These are phyloP conservation scores for Xylaria scruposa DNA, from an alignment of 495 filamentous ascomycete species.

Conservation along the genomic window DNA sequence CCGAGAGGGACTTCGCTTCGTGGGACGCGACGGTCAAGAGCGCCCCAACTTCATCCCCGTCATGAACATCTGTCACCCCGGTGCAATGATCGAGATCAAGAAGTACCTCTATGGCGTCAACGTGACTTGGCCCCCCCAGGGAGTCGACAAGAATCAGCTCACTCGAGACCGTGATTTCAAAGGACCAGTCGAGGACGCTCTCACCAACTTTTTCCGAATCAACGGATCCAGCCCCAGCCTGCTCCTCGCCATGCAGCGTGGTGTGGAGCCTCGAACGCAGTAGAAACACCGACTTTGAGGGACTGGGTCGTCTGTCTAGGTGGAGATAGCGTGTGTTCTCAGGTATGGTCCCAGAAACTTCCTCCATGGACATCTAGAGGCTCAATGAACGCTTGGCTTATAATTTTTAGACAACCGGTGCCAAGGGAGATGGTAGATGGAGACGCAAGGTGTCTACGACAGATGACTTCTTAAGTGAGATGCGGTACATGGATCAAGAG, in stretches of 20 bases:
- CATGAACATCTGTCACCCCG: not conserved
- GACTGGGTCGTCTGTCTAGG: not conserved
- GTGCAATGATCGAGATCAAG: conserved; percentile 4
- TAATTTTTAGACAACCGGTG: not conserved
- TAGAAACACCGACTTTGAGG: not conserved
- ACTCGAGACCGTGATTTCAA: not conserved
- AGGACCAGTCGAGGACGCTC: not conserved
- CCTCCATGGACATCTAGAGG: not conserved
- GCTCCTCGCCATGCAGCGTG: too few relatives aligned
- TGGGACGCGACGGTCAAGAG: not conserved
- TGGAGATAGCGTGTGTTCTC: not conserved
- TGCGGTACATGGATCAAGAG: not conserved
- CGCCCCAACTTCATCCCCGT: not conserved
- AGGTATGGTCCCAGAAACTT: not conserved
- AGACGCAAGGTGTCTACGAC: not conserved
- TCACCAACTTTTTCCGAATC: not conserved
- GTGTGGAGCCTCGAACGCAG: not conserved
- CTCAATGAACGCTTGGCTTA: conserved; percentile 6
- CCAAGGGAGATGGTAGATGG: not conserved
- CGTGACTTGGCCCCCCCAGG: not conserved
- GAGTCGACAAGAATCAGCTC: not conserved
- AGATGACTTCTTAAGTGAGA: not conserved
- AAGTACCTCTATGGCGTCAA: conserved; percentile 5
- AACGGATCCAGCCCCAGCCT: not conserved
- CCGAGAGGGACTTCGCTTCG: conserved; percentile 2